Conservation (phyloP, 768 basidiomycete genomes). For the Xanthoconium stramineum region DNA sequence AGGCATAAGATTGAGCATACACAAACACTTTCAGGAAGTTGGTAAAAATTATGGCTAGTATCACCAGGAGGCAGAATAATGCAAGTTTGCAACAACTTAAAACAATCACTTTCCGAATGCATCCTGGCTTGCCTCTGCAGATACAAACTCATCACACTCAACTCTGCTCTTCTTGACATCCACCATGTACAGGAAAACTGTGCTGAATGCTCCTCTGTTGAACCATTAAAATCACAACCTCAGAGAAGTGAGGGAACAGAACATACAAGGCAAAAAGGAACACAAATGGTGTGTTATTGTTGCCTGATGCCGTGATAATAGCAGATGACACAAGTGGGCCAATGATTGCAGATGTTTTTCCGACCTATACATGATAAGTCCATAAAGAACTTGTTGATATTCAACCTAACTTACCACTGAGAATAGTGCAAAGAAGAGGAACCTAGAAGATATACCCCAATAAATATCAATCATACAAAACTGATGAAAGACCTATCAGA, state of each 20-base stretch:
- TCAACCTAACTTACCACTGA: slow-evolving; percentile 48
- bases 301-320: slow-evolving; percentile 62
- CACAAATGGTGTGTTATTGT: slow-evolving; percentile 73
- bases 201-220: slow-evolving; percentile 29
- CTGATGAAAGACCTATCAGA: background rate
- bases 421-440: slow-evolving; percentile 73
- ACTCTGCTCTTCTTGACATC: slow-evolving; percentile 61
- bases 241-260: background rate
- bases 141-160: slow-evolving; percentile 62
- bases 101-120: slow-evolving; percentile 29
- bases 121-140: slow-evolving; percentile 46
- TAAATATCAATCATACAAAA: background rate
- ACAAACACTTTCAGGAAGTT: too few relatives aligned
- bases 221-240: background rate
- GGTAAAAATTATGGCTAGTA: too few relatives aligned
- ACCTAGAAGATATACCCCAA: slow-evolving; percentile 35
- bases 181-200: slow-evolving; percentile 57
- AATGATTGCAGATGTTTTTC: slow-evolving; percentile 75
- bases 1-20: too few relatives aligned
- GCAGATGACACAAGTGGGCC: slow-evolving; percentile 74
- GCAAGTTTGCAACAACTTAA: background rate
- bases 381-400: background rate
- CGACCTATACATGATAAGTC: slow-evolving; percentile 42
- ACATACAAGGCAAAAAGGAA: slow-evolving; percentile 69
- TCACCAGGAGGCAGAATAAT: background rate